Evolutionary conservation across 2,329 filamentous ascomycete genomes (phyloP).

Genomic region (Colletotrichum filicis): DNA sequence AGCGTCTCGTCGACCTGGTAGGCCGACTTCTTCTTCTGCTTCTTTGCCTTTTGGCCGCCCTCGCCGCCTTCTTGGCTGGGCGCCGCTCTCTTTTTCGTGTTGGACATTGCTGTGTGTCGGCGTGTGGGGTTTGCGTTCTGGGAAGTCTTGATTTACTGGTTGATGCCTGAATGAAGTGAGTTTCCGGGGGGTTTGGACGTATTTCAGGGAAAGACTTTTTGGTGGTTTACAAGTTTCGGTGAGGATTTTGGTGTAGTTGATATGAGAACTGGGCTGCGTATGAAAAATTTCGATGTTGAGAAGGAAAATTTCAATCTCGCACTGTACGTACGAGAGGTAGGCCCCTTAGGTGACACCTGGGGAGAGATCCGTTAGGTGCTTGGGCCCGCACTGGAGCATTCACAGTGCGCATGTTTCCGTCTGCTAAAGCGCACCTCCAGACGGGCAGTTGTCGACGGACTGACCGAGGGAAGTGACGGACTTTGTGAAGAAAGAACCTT

Average conservation of each 20-base stretch:
- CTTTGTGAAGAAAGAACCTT: too few species aligned
- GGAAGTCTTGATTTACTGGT: background rate
- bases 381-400: background rate
- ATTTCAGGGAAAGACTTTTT: background rate
- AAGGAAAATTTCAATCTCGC: slow-evolving; percentile 20
- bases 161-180: background rate
- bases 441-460: background rate
- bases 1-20: slow-evolving; percentile 64
- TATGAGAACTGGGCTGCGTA: slow-evolving; percentile 17
- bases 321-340: background rate
- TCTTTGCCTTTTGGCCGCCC: slow-evolving; percentile 53
- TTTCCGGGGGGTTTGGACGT: background rate
- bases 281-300: slow-evolving; percentile 23
- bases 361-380: background rate
- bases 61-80: slow-evolving; percentile 57
- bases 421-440: background rate
- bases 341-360: background rate
- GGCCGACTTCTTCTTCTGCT: slow-evolving; percentile 68
- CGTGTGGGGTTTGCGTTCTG: background rate
- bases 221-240: background rate
- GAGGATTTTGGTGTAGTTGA: slow-evolving; percentile 9
- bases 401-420: slow-evolving; percentile 3
- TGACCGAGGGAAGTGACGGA: background rate
- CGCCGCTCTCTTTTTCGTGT: slow-evolving; percentile 66
- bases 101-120: slow-evolving; percentile 45